phyloP scores from a whole-genome alignment of 192 early-diverging fungal species.

The Linnemannia hyalina region DNA sequence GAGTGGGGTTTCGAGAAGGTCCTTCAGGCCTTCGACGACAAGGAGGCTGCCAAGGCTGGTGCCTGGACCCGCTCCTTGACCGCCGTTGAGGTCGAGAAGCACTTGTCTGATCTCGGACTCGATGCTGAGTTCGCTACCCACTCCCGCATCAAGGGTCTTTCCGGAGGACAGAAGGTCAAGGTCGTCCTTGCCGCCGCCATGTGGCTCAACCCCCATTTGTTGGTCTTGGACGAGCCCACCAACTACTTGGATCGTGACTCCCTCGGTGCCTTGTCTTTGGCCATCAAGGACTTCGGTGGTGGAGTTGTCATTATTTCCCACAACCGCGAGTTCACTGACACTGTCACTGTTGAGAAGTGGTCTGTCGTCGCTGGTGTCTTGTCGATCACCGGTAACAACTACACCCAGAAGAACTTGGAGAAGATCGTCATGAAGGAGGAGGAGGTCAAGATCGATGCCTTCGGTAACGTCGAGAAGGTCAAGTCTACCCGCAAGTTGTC shows the following conservation, averaged over 20 bases:
- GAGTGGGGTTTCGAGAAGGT: slow-evolving; percentile 88
- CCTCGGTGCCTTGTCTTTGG: slow-evolving; percentile 74
- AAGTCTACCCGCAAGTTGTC: slow-evolving; percentile 69
- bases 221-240: slow-evolving; percentile 92
- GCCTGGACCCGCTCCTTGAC: slow-evolving; percentile 80
- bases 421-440: slow-evolving; percentile 60
- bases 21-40: slow-evolving; percentile 59
- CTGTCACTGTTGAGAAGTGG: slow-evolving; percentile 82
- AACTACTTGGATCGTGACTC: slow-evolving; percentile 75
- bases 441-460: slow-evolving; percentile 71
- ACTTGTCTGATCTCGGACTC: slow-evolving; percentile 82
- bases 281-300: slow-evolving; percentile 83
- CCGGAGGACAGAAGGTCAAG: slow-evolving; percentile 90
- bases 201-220: slow-evolving; percentile 92
- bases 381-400: slow-evolving; percentile 62
- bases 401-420: slow-evolving; percentile 60
- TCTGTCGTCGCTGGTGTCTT: slow-evolving; percentile 73
- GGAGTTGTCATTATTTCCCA: slow-evolving; percentile 89
- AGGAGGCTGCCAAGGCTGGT: slow-evolving; percentile 81
- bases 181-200: slow-evolving; percentile 87
- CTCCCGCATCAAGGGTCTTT: slow-evolving; percentile 76
- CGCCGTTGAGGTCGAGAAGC: slow-evolving; percentile 75
- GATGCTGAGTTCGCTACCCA: slow-evolving; percentile 82
- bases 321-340: slow-evolving; percentile 85
- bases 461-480: slow-evolving; percentile 83